Base-by-base conservation (phyloP, 2,329 filamentous ascomycete species). In the Neofusicoccum kwambonambiense region DNA sequence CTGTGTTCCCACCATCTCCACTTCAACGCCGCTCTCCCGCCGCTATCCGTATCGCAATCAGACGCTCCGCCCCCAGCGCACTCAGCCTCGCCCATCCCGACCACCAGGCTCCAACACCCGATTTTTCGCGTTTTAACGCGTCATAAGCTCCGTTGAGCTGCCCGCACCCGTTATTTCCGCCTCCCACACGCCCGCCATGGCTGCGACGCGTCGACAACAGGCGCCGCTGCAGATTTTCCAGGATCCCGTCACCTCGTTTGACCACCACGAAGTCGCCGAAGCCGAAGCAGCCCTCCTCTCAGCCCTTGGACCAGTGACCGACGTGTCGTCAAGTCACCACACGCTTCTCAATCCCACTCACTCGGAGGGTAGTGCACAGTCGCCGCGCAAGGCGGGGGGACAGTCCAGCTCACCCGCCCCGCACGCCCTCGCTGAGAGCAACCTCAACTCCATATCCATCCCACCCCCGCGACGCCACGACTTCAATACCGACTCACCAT, bases 401-500 rank as follows among this genome's bases (percentile, higher is more conserved):
- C 81, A 81, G 70, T 84, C 82, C 64, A 84, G 85, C 67, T 87
- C 89, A 52, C 88, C 84, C 44, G 83, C 83, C 68, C 84, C 74
- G 47, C 72, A 84, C 70, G 86, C 84, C 68, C 84, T 89, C 70
- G 84, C 82, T 71, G 83, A 82, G 76, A 87, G 82, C 73, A 87
- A 86, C 72, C 81, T 95, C 68, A 89, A 90, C 73, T 84, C 87
- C 70, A 81, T 90, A 66, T 80, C 84, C 47, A 89, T 92, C 80
- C 85, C 87, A 56, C 89, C 89, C 37, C 90, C 90, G 1, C 76
- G 79, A 62, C 80, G 80, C 67, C 79, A 83, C 64, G 75, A 76
- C 19, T 84, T 84, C 70, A 78, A 78, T 41, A 90, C 89, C 41
- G 90, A 91, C 76, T 90, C 88, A 34, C 85, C 89, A 64, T 81